Conservation (phyloP, 2,329 filamentous ascomycete genomes). For the Lizonia empirigonia region DNA sequence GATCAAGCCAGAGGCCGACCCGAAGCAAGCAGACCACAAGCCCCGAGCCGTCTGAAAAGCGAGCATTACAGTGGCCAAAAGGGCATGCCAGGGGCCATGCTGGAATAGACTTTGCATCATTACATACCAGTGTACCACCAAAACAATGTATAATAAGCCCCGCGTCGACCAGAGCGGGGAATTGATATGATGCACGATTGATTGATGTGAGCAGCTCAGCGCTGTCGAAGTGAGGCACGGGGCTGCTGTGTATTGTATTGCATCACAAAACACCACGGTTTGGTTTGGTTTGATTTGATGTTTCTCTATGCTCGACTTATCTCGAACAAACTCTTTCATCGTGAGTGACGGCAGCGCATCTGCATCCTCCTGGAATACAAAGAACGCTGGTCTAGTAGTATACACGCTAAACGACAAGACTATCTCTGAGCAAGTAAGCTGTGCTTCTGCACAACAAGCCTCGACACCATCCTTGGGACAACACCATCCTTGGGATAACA, state of each 20-base stretch:
- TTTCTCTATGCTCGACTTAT: no score
- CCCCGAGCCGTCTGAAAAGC: slow-evolving; percentile 19
- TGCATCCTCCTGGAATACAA: no score
- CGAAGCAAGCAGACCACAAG: slow-evolving; percentile 19
- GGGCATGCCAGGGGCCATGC: slow-evolving; percentile 43
- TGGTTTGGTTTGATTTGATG: no score
- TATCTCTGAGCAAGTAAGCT: not conserved
- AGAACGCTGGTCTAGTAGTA: slow-evolving; percentile 2
- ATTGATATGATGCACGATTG: no score
- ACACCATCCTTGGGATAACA: no score
- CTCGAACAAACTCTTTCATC: no score
- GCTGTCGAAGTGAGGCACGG: no score
- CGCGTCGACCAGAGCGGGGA: no score
- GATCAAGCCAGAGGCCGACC: not conserved
- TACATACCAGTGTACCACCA: not conserved
- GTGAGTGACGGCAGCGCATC: no score
- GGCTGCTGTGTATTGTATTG: not conserved
- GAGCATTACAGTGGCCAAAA: slow-evolving; percentile 30
- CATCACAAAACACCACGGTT: not conserved
- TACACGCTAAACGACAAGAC: slow-evolving; percentile 8
- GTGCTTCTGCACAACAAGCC: not conserved
- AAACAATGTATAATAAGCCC: no score
- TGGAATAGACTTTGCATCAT: slow-evolving; percentile 22
- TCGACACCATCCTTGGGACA: not conserved
- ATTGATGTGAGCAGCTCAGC: no score